Evolutionary conservation across 495 filamentous ascomycete genomes (phyloP).

Genomic region (Pseudomonodictys pantanalensis): DNA sequence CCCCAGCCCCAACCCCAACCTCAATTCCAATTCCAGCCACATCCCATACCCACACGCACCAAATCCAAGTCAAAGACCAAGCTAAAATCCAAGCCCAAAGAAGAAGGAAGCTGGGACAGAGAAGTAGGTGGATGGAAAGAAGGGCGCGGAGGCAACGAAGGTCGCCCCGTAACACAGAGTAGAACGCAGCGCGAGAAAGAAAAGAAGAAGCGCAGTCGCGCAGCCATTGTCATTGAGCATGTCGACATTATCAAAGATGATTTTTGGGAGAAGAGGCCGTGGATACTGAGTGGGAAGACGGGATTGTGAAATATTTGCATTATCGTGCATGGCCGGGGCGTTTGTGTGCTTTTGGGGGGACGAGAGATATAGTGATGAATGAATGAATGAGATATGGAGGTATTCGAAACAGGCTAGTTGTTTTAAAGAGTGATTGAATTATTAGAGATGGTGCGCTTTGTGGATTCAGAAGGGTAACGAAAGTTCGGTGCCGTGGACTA

Average conservation of each 20-base stretch:
- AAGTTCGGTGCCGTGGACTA: too few species aligned
- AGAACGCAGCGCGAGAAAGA: slow-evolving; percentile 73
- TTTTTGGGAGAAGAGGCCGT: slow-evolving; percentile 85
- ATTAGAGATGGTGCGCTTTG: too few species aligned
- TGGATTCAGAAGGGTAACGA: too few species aligned
- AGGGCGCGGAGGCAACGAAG: background rate
- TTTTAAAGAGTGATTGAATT: too few species aligned
- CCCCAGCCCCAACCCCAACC: background rate
- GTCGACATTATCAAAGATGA: slow-evolving; percentile 90
- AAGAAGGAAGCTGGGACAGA: background rate
- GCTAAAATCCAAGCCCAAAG: background rate
- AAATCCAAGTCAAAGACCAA: background rate
- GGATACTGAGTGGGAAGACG: slow-evolving; percentile 75
- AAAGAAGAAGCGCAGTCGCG: slow-evolving; percentile 69
- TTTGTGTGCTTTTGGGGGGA: too few species aligned
- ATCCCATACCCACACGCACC: background rate
- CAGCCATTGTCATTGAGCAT: slow-evolving; percentile 74
- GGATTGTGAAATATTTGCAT: slow-evolving; percentile 42
- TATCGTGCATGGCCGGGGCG: too few species aligned
- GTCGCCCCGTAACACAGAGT: slow-evolving; percentile 51
- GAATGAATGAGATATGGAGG: too few species aligned
- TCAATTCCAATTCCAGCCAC: background rate
- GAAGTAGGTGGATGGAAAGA: background rate
- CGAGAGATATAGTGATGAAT: too few species aligned
- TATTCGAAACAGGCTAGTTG: too few species aligned